A percentile compares a stretch with the other conserved stretches of the same genome.
Conservation (phyloP, 1,284 basidiomycete species). For the Veloporphyrellus conicus region DNA sequence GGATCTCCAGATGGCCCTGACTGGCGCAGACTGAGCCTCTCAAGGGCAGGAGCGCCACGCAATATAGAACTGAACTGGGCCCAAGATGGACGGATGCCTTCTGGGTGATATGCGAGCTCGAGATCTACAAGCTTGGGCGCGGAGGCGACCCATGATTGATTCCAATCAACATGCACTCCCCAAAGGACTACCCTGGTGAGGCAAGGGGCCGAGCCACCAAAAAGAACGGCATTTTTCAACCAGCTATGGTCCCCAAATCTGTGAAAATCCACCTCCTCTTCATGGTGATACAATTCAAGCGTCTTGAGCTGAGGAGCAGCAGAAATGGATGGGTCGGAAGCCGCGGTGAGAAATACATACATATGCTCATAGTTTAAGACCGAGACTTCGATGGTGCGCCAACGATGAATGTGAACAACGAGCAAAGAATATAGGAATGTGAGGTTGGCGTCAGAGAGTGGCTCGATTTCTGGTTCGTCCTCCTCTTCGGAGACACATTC, state of each 20-base stretch:
- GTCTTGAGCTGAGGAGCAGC: conserved; percentile 49
- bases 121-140: conserved; percentile 41
- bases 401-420: conserved; percentile 48
- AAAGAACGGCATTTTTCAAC: conserved; percentile 43
- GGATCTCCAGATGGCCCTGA: conserved; percentile 50
- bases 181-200: conserved; percentile 48
- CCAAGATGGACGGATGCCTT: conserved; percentile 55
- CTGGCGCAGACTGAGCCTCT: conserved; percentile 43
- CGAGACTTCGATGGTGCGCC: conserved; percentile 46
- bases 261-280: conserved; percentile 36
- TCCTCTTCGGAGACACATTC: conserved; percentile 7
- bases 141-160: conserved; percentile 38
- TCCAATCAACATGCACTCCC: conserved; percentile 66
- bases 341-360: conserved; percentile 40
- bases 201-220: conserved; percentile 52
- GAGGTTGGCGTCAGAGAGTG: conserved; percentile 31
- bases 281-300: conserved; percentile 49
- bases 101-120: conserved; percentile 53
- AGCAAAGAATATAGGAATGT: conserved; percentile 46
- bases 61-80: conserved; percentile 47
- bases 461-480: conserved; percentile 13
- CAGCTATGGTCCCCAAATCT: conserved; percentile 36
- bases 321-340: conserved; percentile 37
- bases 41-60: conserved; percentile 45
- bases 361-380: conserved; percentile 46